Base-by-base conservation (phyloP, 306 rosid species). In the Prunus kanzakura region DNA sequence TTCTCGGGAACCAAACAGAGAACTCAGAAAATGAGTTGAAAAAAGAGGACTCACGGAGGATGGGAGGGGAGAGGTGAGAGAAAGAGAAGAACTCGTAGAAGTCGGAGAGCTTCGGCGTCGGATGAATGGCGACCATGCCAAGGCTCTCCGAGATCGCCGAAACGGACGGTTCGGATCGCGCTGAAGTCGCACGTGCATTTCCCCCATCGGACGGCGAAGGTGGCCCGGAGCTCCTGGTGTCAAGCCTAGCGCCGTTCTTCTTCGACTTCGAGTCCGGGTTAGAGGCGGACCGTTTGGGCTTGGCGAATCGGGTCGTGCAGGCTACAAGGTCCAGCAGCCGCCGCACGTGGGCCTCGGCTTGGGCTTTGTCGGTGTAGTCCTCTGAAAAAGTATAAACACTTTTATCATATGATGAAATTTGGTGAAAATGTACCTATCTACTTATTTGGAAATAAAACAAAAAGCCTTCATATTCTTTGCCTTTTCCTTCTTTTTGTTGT, bases 11-110 rank as follows among this genome's bases (percentile, higher is more conserved):
- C 14, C 27, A 75, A 67, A 41, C 29, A 2, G 23, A 8, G 11
- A 3, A 16, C 19, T 25, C 2, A 58, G 45, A 25, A 64, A 69
- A 23, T 1, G 13, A 35, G 19, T 8, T 23, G 6, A 49, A 4
- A 23, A 25, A 1, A 1, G 20, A 10, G 43, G 2, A 86, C 97
- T 43, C 71, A 95, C 98, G 80, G 52, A 89, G 81, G 81, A 95
- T 83, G 11, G 98, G 97, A 11, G 97, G 86, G 49, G 96, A 52
- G 67, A 90, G 75, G 58, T 90, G 92, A 49, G 97, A 82, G 78
- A 95, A 83, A 0, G 96, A 85, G 86, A 95, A 90, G 86, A 95
- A 95, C 55, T 95, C 98, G 60, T 91, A 95, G 86, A 95, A 95
- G 68, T 92, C 93, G 29, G 98, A 89, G 32, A 95, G 89, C 81